Conservation (phyloP, 2,329 filamentous ascomycete species). For the Scorias spongiosa region DNA sequence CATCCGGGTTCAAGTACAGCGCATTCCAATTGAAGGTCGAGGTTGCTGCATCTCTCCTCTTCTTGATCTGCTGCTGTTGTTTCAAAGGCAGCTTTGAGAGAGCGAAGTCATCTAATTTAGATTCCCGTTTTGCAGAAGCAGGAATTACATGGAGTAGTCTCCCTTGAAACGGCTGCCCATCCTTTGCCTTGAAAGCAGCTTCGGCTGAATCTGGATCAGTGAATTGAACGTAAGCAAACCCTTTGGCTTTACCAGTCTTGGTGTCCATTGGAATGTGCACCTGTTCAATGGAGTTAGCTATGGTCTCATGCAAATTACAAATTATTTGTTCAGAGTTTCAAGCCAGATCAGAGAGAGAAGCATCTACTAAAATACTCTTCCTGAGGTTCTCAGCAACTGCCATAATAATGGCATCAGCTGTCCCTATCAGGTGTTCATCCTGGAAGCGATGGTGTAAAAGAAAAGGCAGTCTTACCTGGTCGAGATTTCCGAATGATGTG, state of each 20-base stretch:
- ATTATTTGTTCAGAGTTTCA: constrained; percentile 5
- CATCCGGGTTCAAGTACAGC: constrained; percentile 94
- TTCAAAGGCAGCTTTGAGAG: constrained; percentile 86
- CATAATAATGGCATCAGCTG: constrained; percentile 66
- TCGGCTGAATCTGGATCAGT: constrained; percentile 56
- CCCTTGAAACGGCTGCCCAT: constrained; percentile 81
- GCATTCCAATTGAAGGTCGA: constrained; percentile 94
- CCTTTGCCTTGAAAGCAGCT: constrained; percentile 61
- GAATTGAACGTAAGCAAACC: constrained; percentile 79
- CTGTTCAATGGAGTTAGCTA: constrained; percentile 32
- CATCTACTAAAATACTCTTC: constrained; percentile 99
- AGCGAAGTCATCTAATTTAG: constrained; percentile 71
- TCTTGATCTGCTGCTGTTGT: constrained; percentile 81
- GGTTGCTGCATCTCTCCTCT: constrained; percentile 63
- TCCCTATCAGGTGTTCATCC: constrained; percentile 99
- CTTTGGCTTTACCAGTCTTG: constrained; percentile 59
- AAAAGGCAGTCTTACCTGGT: constrained; percentile 59
- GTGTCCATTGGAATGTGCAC: constrained; percentile 70
- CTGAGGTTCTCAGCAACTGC: constrained; percentile 77
- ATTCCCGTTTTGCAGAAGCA: constrained; percentile 65
- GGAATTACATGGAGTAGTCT: constrained; percentile 83
- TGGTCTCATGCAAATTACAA: constrained; percentile 9
- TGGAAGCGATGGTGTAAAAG: constrained; percentile 15
- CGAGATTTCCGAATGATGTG: constrained; percentile 53
- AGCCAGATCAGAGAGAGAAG: constrained; percentile 53